A percentile compares a stretch with the other conserved stretches of the same genome.
phyloP scores from a whole-genome alignment of 768 basidiomycete genomes.

The Trametes maxima region DNA sequence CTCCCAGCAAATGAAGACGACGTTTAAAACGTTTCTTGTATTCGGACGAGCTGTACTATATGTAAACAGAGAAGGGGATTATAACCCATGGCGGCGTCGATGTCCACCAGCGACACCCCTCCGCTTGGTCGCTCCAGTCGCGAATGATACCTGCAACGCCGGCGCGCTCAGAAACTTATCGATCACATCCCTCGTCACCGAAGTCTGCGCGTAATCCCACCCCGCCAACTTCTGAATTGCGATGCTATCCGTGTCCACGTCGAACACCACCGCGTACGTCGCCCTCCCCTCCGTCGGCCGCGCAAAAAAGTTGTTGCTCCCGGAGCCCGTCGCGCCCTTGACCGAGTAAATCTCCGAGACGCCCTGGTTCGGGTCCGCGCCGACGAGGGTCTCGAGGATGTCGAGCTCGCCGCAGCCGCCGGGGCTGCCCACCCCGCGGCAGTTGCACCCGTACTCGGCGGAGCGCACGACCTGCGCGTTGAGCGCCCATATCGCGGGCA shows the following conservation, averaged over 20 bases:
- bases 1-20: no score
- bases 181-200: conserved; percentile 26
- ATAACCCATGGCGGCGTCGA: conserved; percentile 8
- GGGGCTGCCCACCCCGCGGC: conserved; percentile 29
- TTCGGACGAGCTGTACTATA: no score
- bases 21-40: no score
- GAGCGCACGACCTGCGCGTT: conserved; percentile 34
- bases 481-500: conserved; percentile 34
- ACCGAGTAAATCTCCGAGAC: conserved; percentile 36
- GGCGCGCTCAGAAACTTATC: conserved; percentile 30
- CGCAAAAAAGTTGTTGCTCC: conserved; percentile 27
- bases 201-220: conserved; percentile 32
- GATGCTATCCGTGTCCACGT: conserved; percentile 33
- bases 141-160: conserved; percentile 27
- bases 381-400: conserved; percentile 32
- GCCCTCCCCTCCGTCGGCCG: conserved; percentile 24
- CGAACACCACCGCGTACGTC: conserved; percentile 29
- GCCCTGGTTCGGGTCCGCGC: conserved; percentile 24
- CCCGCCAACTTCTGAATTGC: conserved; percentile 26
- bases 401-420: conserved; percentile 34
- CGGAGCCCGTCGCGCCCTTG: conserved; percentile 35
- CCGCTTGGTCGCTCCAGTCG: conserved; percentile 9
- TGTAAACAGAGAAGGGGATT: not conserved
- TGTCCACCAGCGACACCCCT: conserved; percentile 16
- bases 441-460: conserved; percentile 37